Conservation (phyloP, 352 stramenopile species). For the Halophytophthora polymorphica region DNA sequence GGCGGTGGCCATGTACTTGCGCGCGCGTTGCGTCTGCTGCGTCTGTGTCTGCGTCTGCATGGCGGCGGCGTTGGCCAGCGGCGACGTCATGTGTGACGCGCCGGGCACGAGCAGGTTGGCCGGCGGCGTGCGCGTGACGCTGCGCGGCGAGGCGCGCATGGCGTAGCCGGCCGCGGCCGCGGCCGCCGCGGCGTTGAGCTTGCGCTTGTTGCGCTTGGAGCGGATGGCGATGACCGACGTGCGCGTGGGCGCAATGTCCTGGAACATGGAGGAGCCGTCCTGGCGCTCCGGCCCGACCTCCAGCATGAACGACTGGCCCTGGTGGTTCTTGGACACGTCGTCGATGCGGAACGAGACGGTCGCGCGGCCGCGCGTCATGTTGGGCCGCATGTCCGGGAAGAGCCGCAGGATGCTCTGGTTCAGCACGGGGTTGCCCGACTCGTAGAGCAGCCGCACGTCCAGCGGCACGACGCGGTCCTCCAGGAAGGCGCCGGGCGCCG, state of each 20-base stretch:
- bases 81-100: conserved; percentile 9
- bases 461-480: conserved; percentile 79
- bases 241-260: conserved; percentile 87
- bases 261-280: conserved; percentile 78
- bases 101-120: conserved; percentile 30
- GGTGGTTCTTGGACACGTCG: conserved; percentile 97
- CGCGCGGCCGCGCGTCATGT: conserved; percentile 80
- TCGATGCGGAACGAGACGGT: conserved; percentile 94
- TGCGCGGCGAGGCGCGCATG: conserved; percentile 36
- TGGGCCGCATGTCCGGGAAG: conserved; percentile 81
- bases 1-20: conserved; percentile 27
- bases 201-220: conserved; percentile 94
- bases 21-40: conserved; percentile 26
- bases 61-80: conserved; percentile 15
- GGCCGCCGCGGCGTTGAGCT: conserved; percentile 41
- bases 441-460: conserved; percentile 77
- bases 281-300: conserved; percentile 87
- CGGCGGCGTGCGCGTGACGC: conserved; percentile 32
- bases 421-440: conserved; percentile 75
- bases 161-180: conserved; percentile 7
- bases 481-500: conserved; percentile 58
- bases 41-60: conserved; percentile 20
- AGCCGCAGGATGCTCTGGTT: conserved; percentile 92
- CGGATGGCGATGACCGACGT: conserved; percentile 91
- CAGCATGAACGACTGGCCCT: conserved; percentile 92